Evolutionary conservation across 306 rosid genomes (phyloP).

Genomic region (Rosa persica): DNA sequence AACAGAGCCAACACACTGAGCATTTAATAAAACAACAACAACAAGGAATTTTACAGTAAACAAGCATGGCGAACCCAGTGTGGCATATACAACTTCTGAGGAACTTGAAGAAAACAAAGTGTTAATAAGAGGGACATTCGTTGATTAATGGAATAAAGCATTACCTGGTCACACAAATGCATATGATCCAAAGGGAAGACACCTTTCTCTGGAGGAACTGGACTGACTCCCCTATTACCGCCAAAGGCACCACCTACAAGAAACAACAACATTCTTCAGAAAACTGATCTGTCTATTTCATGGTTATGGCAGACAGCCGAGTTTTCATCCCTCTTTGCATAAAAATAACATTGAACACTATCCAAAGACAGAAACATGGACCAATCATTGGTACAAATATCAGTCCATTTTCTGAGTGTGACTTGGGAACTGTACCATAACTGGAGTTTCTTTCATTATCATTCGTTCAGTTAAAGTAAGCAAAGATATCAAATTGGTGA

Average conservation of each 20-base stretch:
- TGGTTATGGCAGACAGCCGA: not conserved
- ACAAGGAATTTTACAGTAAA: not conserved
- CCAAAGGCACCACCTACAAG: constrained; percentile 92
- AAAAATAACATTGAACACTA: too few species aligned
- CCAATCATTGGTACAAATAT: too few species aligned
- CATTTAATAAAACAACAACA: not conserved
- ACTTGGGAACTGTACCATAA: too few species aligned
- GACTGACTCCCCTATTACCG: constrained; percentile 86
- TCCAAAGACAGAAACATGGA: too few species aligned
- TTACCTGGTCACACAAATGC: constrained; percentile 92
- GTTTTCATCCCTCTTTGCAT: not conserved
- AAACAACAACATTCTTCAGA: not conserved
- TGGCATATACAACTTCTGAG: not conserved
- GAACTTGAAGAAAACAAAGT: constrained; percentile 5
- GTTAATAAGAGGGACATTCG: not conserved
- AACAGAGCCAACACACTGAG: constrained; percentile 22
- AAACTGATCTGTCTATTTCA: not conserved
- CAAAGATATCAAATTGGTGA: too few species aligned
- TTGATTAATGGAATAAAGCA: not conserved
- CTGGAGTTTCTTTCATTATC: too few species aligned
- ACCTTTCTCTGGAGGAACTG: constrained; percentile 97
- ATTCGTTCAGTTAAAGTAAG: too few species aligned
- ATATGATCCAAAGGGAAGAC: constrained; percentile 89
- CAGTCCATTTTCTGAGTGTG: too few species aligned
- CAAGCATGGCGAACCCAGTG: constrained; percentile 1